Percentiles rank a stretch among this genome's conserved stretches.
These are phyloP conservation scores for Coemansia sp. DNA, from an alignment of 192 early-diverging fungal species.

Conservation along the genomic window DNA sequence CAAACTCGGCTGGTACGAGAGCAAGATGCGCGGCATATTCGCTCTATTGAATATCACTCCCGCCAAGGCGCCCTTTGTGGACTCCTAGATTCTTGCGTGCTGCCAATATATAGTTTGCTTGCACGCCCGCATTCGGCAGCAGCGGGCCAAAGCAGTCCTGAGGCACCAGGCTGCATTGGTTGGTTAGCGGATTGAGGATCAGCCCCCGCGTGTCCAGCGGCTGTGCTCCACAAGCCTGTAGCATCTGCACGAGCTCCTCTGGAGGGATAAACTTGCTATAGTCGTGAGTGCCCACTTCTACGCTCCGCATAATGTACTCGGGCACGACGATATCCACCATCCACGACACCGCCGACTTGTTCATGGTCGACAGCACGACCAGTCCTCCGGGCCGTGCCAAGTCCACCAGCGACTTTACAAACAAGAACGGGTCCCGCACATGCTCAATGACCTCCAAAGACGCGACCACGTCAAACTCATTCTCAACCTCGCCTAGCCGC, in stretches of 20 bases:
- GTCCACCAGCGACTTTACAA: conserved; percentile 64
- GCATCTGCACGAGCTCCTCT: conserved; percentile 55
- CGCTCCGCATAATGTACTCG: conserved; percentile 73
- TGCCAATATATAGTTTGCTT: conserved; percentile 53
- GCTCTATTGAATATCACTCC: conserved; percentile 10
- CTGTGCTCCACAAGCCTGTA: conserved; percentile 44
- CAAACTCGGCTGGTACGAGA: conserved; percentile 26
- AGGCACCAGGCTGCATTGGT: conserved; percentile 34
- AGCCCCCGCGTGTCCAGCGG: conserved; percentile 58
- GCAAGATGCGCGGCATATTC: conserved; percentile 48
- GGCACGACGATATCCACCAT: conserved; percentile 79
- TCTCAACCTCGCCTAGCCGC: conserved; percentile 39
- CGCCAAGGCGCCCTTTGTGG: conserved; percentile 10
- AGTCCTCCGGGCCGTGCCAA: conserved; percentile 67
- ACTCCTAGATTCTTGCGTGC: conserved; percentile 27
- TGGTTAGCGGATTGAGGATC: conserved; percentile 54
- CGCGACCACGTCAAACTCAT: conserved; percentile 72
- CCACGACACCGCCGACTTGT: conserved; percentile 72
- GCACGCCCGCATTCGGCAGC: conserved; percentile 29
- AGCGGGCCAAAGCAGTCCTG: conserved; percentile 28
- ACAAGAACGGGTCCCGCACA: conserved; percentile 69
- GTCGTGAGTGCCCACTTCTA: conserved; percentile 84
- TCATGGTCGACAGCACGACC: conserved; percentile 89
- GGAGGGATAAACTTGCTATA: conserved; percentile 82
- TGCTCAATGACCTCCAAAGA: conserved; percentile 94